These are phyloP conservation scores for Eremothecium coryli DNA, from an alignment of 1,139 yeast genomes.

Conservation along the genomic window DNA sequence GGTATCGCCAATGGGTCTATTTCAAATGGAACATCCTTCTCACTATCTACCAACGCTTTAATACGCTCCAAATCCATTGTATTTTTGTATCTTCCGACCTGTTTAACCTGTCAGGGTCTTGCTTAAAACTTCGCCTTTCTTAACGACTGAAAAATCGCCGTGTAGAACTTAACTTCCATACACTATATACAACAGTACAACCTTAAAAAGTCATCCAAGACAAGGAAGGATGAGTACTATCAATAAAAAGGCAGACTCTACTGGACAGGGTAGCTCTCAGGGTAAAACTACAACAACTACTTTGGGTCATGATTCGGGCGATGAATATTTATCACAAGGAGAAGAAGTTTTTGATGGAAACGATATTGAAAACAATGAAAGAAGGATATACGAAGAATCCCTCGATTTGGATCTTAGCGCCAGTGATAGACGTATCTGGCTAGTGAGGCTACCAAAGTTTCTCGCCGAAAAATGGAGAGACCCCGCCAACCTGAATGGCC, in stretches of 20 bases:
- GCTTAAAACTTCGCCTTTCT: no score
- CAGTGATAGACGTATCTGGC: slow-evolving; percentile 71
- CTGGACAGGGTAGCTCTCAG: neutral
- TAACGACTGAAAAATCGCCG: no score
- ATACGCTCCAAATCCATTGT: neutral
- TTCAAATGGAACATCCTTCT: slow-evolving; percentile 27
- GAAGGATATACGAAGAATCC: slow-evolving; percentile 41
- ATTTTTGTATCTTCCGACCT: neutral
- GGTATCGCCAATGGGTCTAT: slow-evolving; percentile 19
- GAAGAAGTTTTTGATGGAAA: slow-evolving; percentile 38
- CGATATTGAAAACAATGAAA: slow-evolving; percentile 32
- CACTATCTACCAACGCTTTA: slow-evolving; percentile 5
- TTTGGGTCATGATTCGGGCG: slow-evolving; percentile 23
- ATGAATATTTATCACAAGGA: slow-evolving; percentile 33
- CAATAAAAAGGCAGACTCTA: no score
- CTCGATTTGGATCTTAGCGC: slow-evolving; percentile 50
- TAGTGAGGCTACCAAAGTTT: slow-evolving; percentile 82
- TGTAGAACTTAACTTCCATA: no score
- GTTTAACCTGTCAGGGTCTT: neutral
- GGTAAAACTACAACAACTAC: slow-evolving; percentile 1
- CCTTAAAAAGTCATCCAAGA: no score
- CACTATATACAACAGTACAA: no score
- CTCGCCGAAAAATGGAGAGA: slow-evolving; percentile 76
- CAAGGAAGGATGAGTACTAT: no score
- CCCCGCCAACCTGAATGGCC: slow-evolving; percentile 53